Evolutionary conservation across 1,284 basidiomycete species (phyloP), one percentile per base, ranked within the genome.

Genomic region (Mycena sp.): DNA sequence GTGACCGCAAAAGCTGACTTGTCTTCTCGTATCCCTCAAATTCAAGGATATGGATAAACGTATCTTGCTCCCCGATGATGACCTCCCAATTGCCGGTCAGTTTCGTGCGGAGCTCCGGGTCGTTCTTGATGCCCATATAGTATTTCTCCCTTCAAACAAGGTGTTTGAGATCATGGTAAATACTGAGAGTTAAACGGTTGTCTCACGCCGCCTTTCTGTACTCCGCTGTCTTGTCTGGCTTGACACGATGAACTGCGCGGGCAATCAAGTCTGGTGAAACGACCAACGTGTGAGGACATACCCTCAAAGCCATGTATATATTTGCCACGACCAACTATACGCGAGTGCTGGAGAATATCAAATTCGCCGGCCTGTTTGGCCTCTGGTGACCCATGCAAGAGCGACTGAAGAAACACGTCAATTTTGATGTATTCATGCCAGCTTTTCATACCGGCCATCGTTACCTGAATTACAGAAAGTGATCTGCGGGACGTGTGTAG

Each of bases 1-100:
- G 93, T 73, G 96, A 96, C 76, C 96, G 95, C 25, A 95, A 82
- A 65, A 98, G 82, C 63, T 83, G 80, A 43, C 79, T 65, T 40
- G 58, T 62, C 48, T 65, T 63, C 35, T 61, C 83, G 72, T 90
- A 89, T 64, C 90, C 90, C 73, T 93, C 90, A 71, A 92, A 92
- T 72, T 93, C 92, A 19, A 91, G 80, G 63, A 94, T 88, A 71
- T 93, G 92, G 25, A 86, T 84, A 76, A 94, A 95, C 4, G 88
- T 91, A 73, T 97, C 96, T 67, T 95, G 91, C 61, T 93, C 87
- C 44, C 96, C 96, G 28, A 98, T 85, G 38, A 93, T 73, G 1
- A 91, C 89, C 77, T 98, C 95, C 93, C 95, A 98, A 71, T 89
- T 93, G 29, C 96, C 96, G 3, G 91, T 93, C 60, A 98, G 82